phyloP scores from a whole-genome alignment of 805 yeast genomes.

The Kregervanrija delftensis region DNA sequence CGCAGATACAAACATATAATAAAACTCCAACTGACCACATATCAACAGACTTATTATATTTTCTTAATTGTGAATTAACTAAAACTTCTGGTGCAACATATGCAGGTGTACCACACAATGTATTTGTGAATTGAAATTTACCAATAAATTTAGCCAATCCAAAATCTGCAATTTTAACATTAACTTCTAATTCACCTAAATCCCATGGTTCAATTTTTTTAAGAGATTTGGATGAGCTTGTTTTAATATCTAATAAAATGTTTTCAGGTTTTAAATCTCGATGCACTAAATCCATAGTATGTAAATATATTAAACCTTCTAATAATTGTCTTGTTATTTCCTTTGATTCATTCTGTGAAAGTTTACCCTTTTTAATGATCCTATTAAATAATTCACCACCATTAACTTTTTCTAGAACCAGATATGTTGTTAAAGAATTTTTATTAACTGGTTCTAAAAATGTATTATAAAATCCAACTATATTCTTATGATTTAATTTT shows the following conservation, averaged over 20 bases:
- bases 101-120: slow-evolving; percentile 82
- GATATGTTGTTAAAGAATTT: slow-evolving; percentile 42
- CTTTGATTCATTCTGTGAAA: slow-evolving; percentile 56
- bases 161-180: slow-evolving; percentile 76
- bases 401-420: slow-evolving; percentile 66
- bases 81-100: slow-evolving; percentile 81
- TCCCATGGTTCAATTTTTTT: slow-evolving; percentile 48
- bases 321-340: slow-evolving; percentile 46
- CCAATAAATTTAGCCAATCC: slow-evolving; percentile 70
- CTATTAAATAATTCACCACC: slow-evolving; percentile 74
- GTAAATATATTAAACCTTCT: slow-evolving; percentile 76
- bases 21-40: slow-evolving; percentile 81
- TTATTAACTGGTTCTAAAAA: slow-evolving; percentile 45
- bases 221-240: slow-evolving; percentile 2
- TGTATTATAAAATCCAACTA: slow-evolving; percentile 56
- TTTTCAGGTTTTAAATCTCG: slow-evolving; percentile 95
- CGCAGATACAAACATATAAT: slow-evolving; percentile 71
- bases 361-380: slow-evolving; percentile 55
- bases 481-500: slow-evolving; percentile 62
- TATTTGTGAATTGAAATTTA: slow-evolving; percentile 65
- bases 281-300: slow-evolving; percentile 87
- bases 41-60: slow-evolving; percentile 67
- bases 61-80: slow-evolving; percentile 40
- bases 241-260: slow-evolving; percentile 49
- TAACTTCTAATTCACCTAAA: slow-evolving; percentile 49